A percentile compares a stretch with the other conserved stretches of the same genome.
phyloP scores from a whole-genome alignment of 2,329 filamentous ascomycete genomes.

The Aspergillus oerlinghausenensis region DNA sequence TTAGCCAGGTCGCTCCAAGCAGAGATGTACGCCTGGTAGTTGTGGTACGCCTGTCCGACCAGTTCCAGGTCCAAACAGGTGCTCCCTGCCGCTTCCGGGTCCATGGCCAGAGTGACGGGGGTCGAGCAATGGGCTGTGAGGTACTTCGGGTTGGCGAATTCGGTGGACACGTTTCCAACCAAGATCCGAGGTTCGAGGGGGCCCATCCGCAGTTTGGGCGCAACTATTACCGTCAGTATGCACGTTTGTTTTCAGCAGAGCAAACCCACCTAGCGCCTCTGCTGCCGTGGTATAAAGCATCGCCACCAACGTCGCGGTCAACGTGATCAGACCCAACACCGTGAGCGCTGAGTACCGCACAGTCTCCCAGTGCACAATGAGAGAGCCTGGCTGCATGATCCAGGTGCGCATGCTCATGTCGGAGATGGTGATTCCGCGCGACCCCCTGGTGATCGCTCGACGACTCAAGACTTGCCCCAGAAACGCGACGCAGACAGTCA shows the following conservation, averaged over 20 bases:
- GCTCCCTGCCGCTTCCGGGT: slow-evolving; percentile 37
- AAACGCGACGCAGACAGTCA: slow-evolving; percentile 70
- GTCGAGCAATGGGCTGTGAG: slow-evolving; percentile 56
- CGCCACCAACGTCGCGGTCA: slow-evolving; percentile 61
- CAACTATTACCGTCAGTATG: slow-evolving; percentile 42
- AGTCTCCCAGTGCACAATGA: slow-evolving; percentile 65
- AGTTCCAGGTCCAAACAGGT: slow-evolving; percentile 68
- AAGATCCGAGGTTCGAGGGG: slow-evolving; percentile 48
- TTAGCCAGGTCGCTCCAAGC: slow-evolving; percentile 51
- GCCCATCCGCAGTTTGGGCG: slow-evolving; percentile 64
- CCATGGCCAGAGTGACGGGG: slow-evolving; percentile 48
- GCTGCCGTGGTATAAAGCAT: slow-evolving; percentile 74
- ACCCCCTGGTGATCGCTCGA: slow-evolving; percentile 57
- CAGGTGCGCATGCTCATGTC: slow-evolving; percentile 75
- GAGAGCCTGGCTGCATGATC: slow-evolving; percentile 67
- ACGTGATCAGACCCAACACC: slow-evolving; percentile 59
- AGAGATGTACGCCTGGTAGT: slow-evolving; percentile 58
- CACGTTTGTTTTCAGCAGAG: too few relatives aligned
- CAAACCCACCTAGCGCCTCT: slow-evolving; percentile 56
- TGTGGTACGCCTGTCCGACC: slow-evolving; percentile 64
- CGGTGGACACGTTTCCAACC: slow-evolving; percentile 53
- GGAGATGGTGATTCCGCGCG: slow-evolving; percentile 65
- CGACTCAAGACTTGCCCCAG: slow-evolving; percentile 71
- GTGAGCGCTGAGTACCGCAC: slow-evolving; percentile 61
- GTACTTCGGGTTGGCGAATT: slow-evolving; percentile 61